Percentiles rank a stretch among this genome's conserved stretches.
These are phyloP conservation scores for Phoma sp. DNA, from an alignment of 2,329 filamentous ascomycete species.

Conservation along the genomic window DNA sequence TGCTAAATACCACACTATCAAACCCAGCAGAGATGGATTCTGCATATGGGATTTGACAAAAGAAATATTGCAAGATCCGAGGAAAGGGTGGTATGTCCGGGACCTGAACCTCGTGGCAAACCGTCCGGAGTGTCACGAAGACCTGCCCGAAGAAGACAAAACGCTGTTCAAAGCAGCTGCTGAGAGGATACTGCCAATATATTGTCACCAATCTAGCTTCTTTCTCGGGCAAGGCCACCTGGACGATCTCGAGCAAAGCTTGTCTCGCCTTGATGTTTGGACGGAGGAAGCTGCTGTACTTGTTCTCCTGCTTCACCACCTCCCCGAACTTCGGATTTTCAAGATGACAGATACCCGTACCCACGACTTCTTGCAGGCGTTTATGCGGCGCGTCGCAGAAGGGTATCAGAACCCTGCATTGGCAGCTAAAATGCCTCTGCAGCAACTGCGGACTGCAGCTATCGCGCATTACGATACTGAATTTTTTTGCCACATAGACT, in stretches of 20 bases:
- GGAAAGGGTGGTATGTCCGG: neutral
- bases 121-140: neutral
- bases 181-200: neutral
- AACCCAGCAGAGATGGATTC: neutral
- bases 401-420: conserved; percentile 11
- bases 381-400: conserved; percentile 10
- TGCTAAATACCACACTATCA: neutral
- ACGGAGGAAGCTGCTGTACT: neutral
- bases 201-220: neutral
- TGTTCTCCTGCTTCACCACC: neutral
- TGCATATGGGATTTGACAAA: neutral
- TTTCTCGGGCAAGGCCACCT: neutral
- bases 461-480: conserved; percentile 18
- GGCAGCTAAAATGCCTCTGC: conserved; percentile 16
- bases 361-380: neutral
- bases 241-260: neutral
- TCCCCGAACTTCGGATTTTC: conserved; percentile 15
- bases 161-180: neutral
- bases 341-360: conserved; percentile 11
- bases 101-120: neutral
- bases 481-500: conserved; percentile 3
- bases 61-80: neutral
- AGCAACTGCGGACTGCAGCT: conserved; percentile 20
- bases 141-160: neutral
- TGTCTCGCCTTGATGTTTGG: neutral